Conservation (phyloP, 768 basidiomycete genomes). For the Rhodosporidiobolus sp. region DNA sequence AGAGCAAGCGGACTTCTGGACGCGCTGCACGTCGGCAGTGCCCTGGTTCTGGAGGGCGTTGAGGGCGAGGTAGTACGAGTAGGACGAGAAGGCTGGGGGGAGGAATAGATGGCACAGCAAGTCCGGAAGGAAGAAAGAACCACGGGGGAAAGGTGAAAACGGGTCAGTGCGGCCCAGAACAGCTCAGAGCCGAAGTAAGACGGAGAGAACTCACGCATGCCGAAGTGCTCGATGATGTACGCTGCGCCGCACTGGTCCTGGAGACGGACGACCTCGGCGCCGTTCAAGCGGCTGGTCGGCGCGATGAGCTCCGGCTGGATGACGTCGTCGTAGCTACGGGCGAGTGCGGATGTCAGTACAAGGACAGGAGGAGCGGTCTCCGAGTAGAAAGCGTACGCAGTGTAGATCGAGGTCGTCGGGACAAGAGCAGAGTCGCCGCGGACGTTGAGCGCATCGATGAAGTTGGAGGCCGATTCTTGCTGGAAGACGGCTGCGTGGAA, state of each 20-base stretch:
- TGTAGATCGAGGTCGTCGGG: conserved; percentile 43
- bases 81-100: conserved; percentile 32
- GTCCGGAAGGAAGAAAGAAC: conserved; percentile 10
- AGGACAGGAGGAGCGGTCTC: too few relatives aligned
- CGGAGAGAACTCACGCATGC: neutral
- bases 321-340: conserved; percentile 46
- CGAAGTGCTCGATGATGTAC: conserved; percentile 29
- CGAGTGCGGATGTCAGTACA: neutral
- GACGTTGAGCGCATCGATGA: conserved; percentile 43
- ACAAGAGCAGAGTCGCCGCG: conserved; percentile 41
- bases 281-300: conserved; percentile 34
- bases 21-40: conserved; percentile 15
- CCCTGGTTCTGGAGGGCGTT: conserved; percentile 41
- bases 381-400: neutral
- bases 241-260: conserved; percentile 40
- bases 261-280: conserved; percentile 25
- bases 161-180: too few relatives aligned
- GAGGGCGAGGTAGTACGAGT: conserved; percentile 43
- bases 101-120: conserved; percentile 25
- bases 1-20: conserved; percentile 27
- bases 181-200: too few relatives aligned
- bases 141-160: too few relatives aligned
- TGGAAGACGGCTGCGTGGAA: conserved; percentile 33
- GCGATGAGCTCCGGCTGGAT: conserved; percentile 42
- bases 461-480: conserved; percentile 43